phyloP scores from a whole-genome alignment of 805 yeast species.

The Monosporozyma servazzii region DNA sequence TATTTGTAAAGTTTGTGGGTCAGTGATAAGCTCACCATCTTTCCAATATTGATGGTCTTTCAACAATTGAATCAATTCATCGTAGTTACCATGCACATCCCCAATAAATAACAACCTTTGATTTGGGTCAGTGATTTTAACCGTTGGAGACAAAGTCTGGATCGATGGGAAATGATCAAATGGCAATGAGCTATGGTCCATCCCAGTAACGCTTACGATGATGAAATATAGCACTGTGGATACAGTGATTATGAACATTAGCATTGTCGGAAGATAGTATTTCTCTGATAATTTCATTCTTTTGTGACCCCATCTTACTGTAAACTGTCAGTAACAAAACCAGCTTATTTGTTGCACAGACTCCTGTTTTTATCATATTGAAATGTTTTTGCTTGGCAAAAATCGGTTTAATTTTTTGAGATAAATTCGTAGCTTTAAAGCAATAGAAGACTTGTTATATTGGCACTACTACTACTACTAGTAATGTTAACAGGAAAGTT shows the following conservation, averaged over 20 bases:
- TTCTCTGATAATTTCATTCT: background rate
- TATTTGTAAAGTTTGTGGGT: constrained; percentile 27
- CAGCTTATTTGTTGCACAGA: too few relatives aligned
- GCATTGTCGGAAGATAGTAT: background rate
- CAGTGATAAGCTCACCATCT: background rate
- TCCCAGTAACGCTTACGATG: background rate
- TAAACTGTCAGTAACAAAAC: too few relatives aligned
- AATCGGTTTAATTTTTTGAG: too few relatives aligned
- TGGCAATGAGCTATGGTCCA: background rate
- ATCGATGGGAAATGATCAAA: constrained; percentile 3
- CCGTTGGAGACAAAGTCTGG: constrained; percentile 2
- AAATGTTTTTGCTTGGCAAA: too few relatives aligned
- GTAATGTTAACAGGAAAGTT: too few relatives aligned
- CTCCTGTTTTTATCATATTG: too few relatives aligned
- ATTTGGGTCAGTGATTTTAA: constrained; percentile 5
- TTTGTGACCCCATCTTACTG: too few relatives aligned
- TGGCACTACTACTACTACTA: too few relatives aligned
- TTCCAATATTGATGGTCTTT: constrained; percentile 20
- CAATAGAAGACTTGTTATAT: too few relatives aligned
- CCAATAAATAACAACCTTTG: constrained; percentile 62
- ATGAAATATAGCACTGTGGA: background rate
- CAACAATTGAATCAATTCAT: constrained; percentile 46
- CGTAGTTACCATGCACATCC: constrained; percentile 77
- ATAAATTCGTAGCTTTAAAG: too few relatives aligned
- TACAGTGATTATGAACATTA: background rate